These are phyloP conservation scores for Apium graveolens DNA, from an alignment of 129 eudicot species.

Conservation along the genomic window DNA sequence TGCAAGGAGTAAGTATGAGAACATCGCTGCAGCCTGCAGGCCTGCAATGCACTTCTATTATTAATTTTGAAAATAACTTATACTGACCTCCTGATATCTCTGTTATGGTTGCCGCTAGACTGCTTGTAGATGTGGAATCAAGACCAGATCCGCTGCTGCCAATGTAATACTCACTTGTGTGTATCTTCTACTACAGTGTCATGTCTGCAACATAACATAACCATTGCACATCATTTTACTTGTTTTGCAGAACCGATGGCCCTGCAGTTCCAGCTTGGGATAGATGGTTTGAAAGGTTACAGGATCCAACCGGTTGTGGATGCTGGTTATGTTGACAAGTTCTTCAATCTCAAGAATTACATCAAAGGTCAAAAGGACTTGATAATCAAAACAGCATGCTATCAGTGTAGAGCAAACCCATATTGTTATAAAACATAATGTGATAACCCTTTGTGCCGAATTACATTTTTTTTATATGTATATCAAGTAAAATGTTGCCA, in stretches of 20 bases:
- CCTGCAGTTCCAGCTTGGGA: slow-evolving; percentile 85
- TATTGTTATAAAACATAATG: not conserved
- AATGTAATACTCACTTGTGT: slow-evolving; percentile 31
- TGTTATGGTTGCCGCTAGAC: slow-evolving; percentile 20
- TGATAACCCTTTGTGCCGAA: not conserved
- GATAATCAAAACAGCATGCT: not conserved
- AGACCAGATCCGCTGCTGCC: slow-evolving; percentile 88
- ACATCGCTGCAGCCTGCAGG: not conserved
- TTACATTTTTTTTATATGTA: not conserved
- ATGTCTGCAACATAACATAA: not conserved
- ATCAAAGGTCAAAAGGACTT: not conserved
- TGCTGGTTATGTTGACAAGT: slow-evolving; percentile 68
- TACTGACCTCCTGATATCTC: not conserved
- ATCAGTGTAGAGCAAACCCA: not conserved
- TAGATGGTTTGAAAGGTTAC: slow-evolving; percentile 94
- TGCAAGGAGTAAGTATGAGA: slow-evolving; percentile 74
- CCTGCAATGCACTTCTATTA: not conserved
- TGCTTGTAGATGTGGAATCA: slow-evolving; percentile 48
- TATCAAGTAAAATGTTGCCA: not conserved
- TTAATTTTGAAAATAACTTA: not conserved
- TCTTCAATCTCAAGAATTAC: not conserved
- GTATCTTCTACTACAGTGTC: not conserved
- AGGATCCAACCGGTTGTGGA: slow-evolving; percentile 70
- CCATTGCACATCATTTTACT: slow-evolving; percentile 5
- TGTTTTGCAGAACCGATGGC: slow-evolving; percentile 51